These are phyloP conservation scores for Coriaria nepalensis DNA, from an alignment of 306 rosid species.

Conservation along the genomic window DNA sequence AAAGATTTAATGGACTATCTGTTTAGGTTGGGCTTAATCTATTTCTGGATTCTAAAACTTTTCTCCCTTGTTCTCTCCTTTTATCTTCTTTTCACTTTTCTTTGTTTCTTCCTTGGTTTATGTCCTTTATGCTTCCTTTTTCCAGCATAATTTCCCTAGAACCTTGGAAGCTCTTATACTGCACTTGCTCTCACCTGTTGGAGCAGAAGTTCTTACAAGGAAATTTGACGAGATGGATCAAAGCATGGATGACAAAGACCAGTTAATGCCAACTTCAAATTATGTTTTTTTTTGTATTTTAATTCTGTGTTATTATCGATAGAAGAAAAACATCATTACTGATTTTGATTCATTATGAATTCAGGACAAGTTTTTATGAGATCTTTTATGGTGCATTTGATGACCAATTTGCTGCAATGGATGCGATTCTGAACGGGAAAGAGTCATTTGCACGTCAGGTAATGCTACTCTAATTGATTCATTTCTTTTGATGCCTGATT, in stretches of 20 bases:
- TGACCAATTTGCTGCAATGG: slow-evolving; percentile 76
- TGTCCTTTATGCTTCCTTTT: slow-evolving; percentile 17
- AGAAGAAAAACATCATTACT: slow-evolving; percentile 14
- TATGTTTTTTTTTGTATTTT: slow-evolving; percentile 2
- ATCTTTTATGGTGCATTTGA: slow-evolving; percentile 76
- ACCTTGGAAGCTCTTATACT: slow-evolving; percentile 82
- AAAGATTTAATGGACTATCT: no score
- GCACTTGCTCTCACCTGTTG: slow-evolving; percentile 79
- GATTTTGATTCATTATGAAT: slow-evolving; percentile 9
- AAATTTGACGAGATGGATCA: slow-evolving; percentile 89
- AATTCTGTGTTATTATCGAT: slow-evolving; percentile 19
- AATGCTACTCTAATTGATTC: slow-evolving; percentile 22
- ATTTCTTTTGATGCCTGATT: slow-evolving; percentile 14
- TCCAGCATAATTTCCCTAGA: slow-evolving; percentile 71
- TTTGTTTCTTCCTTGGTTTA: slow-evolving; percentile 13
- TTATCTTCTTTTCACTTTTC: slow-evolving; percentile 3
- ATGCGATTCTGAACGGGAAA: slow-evolving; percentile 71
- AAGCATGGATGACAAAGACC: slow-evolving; percentile 43
- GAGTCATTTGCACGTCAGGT: slow-evolving; percentile 75
- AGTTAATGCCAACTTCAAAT: slow-evolving; percentile 34
- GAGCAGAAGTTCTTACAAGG: slow-evolving; percentile 74
- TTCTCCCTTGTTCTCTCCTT: slow-evolving; percentile 9
- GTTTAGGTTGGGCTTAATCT: no score
- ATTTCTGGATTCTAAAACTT: slow-evolving; percentile 4
- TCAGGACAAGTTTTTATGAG: slow-evolving; percentile 58